Evolutionary conservation across 768 basidiomycete species (phyloP), one percentile per base, ranked within the genome.

Genomic region (Leccinum barrowsii): DNA sequence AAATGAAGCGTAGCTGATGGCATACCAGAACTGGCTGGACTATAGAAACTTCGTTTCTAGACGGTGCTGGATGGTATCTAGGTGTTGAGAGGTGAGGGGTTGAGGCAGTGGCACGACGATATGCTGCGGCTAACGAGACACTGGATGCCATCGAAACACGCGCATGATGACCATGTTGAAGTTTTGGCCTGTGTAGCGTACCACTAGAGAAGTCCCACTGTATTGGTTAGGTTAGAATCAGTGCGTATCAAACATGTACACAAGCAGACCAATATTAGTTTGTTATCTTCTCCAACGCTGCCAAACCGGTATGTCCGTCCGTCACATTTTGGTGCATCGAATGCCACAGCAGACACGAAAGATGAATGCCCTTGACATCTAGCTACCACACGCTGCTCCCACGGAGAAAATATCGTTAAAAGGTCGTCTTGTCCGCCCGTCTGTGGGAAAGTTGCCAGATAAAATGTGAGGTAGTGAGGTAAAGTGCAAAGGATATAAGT

Each of bases 351-450:
- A 0, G 92, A 89, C 7, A 99, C 91, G 68, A 97, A 98, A 2
- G 93, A 95, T 0, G 92, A 91, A 69, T 99, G 97, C 0, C 97
- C 97, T 73, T 97, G 94, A 75, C 97, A 98, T 56, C 95, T 83
- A 5, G 97, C 97, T 10, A 99, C 85, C 6, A 98, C 86, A 3
- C 95, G 85, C 70, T 93, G 89, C 70, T 98, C 97, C 83, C 88
- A 90, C 1, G 94, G 94, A 0, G 95, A 94, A 71, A 93, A 92
- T 59, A 99, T 90, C 4, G 95, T 96, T 55, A 97, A 75, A 10
- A 98, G 80, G 68, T 99, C 97, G 67, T 99, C 97, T 77, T 99
- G 95, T 0, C 97, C 97, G 12, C 95, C 97, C 2, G 93, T 92
- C 91, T 94, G 64, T 19, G 58, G 40, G 52, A 63, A 6, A 60